A percentile compares a stretch with the other conserved stretches of the same genome.
phyloP scores from a whole-genome alignment of 1,284 basidiomycete genomes.

The Ceratobasidium sp. region DNA sequence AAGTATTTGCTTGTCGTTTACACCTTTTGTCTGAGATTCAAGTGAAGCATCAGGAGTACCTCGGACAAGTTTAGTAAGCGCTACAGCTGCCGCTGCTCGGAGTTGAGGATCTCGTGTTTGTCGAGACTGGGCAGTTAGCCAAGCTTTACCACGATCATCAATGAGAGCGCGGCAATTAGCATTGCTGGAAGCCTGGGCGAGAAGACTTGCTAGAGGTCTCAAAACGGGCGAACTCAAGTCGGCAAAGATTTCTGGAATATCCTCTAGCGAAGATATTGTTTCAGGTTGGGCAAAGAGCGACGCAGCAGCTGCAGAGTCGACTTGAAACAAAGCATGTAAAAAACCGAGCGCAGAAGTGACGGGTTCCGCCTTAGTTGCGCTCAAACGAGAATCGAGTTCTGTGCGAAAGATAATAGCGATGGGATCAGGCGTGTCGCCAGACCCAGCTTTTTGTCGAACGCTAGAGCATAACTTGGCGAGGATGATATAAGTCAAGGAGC shows the following conservation, averaged over 20 bases:
- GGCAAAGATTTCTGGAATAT: slow-evolving; percentile 73
- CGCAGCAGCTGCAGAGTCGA: slow-evolving; percentile 75
- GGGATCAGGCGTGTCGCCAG: slow-evolving; percentile 15
- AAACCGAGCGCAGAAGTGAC: slow-evolving; percentile 63
- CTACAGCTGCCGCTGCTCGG: slow-evolving; percentile 75
- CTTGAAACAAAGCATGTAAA: slow-evolving; percentile 79
- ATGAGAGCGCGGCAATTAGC: slow-evolving; percentile 76
- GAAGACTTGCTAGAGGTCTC: slow-evolving; percentile 73
- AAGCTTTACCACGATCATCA: slow-evolving; percentile 66
- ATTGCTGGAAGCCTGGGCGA: slow-evolving; percentile 79
- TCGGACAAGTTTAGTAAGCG: slow-evolving; percentile 81
- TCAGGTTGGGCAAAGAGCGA: slow-evolving; percentile 73
- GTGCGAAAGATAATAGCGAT: slow-evolving; percentile 2
- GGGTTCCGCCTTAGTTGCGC: slow-evolving; percentile 23
- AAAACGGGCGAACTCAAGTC: slow-evolving; percentile 59
- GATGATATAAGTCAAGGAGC: slow-evolving; percentile 27
- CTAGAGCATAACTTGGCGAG: slow-evolving; percentile 27
- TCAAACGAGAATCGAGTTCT: slow-evolving; percentile 33
- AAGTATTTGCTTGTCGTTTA: slow-evolving; percentile 54
- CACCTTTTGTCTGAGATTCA: slow-evolving; percentile 14
- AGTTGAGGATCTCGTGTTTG: slow-evolving; percentile 64
- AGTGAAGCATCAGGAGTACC: slow-evolving; percentile 63
- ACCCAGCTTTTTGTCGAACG: background rate
- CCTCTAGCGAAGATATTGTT: slow-evolving; percentile 71
- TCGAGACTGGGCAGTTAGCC: slow-evolving; percentile 72